phyloP scores from a whole-genome alignment of 306 rosid genomes.

The Sechiopsis laciniata region DNA sequence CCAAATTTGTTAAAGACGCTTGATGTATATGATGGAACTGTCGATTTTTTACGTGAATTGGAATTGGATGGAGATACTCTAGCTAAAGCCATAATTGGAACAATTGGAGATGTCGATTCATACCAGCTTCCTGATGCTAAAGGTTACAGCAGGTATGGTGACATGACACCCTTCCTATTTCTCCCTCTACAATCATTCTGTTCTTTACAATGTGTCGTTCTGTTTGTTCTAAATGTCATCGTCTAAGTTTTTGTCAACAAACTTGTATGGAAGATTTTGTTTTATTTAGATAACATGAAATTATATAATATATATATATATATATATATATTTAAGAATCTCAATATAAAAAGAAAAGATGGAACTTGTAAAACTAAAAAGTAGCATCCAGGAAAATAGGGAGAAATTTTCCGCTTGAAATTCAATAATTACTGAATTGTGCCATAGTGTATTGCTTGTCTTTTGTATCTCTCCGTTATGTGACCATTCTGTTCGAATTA shows the following conservation, averaged over 20 bases:
- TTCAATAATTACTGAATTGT: not conserved
- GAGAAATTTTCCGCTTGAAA: not conserved
- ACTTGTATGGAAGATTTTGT: not conserved
- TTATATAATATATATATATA: not conserved
- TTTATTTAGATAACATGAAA: not conserved
- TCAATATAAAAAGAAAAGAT: not conserved
- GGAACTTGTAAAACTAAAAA: not conserved
- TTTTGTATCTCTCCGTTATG: not conserved
- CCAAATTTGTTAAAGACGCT: conserved; percentile 94
- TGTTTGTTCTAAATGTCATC: not conserved
- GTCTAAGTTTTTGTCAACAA: not conserved
- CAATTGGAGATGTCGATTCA: conserved; percentile 91
- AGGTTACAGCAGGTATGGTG: conserved; percentile 86
- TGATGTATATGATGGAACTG: conserved; percentile 84
- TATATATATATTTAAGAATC: not conserved
- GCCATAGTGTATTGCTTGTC: not conserved
- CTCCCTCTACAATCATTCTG: not conserved
- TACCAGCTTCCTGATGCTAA: conserved; percentile 99
- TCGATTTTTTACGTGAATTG: conserved; percentile 64
- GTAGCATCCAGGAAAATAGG: not conserved
- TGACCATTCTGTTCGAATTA: not conserved
- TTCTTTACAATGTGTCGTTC: not conserved
- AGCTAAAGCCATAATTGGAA: conserved; percentile 87
- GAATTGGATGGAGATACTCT: conserved; percentile 72
- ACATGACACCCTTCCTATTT: not conserved